A percentile compares a stretch with the other conserved stretches of the same genome.
These are phyloP conservation scores for Trametes cinnabarina DNA, from an alignment of 768 basidiomycete genomes.

Conservation along the genomic window DNA sequence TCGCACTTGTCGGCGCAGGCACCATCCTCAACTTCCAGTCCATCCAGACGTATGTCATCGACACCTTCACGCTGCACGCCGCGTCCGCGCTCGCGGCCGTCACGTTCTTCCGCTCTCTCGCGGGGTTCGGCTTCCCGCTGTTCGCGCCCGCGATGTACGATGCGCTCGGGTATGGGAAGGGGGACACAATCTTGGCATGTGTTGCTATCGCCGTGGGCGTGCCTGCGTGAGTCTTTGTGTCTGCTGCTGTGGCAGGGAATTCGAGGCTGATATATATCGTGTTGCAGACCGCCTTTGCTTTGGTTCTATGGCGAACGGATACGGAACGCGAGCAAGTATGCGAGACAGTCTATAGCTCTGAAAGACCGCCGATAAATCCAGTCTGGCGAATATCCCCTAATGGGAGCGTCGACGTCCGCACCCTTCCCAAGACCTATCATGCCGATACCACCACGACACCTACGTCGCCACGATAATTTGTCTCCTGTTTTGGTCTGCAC, in stretches of 20 bases:
- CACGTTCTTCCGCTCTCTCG: constrained; percentile 57
- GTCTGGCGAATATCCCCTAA: too few species aligned
- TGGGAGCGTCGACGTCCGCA: too few species aligned
- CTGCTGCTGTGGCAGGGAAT: neutral
- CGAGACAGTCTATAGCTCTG: neutral
- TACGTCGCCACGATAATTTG: too few species aligned
- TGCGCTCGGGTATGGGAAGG: constrained; percentile 66
- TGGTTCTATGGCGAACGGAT: neutral
- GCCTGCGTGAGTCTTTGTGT: constrained; percentile 36
- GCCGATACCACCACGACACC: too few species aligned
- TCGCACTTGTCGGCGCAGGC: constrained; percentile 53
- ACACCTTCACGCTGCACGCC: constrained; percentile 61
- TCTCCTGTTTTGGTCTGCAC: neutral
- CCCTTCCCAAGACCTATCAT: too few species aligned
- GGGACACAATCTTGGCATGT: constrained; percentile 61
- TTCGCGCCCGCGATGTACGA: constrained; percentile 71
- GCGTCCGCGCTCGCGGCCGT: constrained; percentile 70
- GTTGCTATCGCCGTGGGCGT: constrained; percentile 58
- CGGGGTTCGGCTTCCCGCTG: constrained; percentile 76
- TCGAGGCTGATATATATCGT: constrained; percentile 21
- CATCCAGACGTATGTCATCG: constrained; percentile 67
- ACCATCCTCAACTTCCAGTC: constrained; percentile 58
- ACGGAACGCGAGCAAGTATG: neutral
- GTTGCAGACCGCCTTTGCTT: neutral
- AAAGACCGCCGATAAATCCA: too few species aligned